These are phyloP conservation scores for Piromyces finnis DNA, from an alignment of 192 early-diverging fungal species.

Conservation along the genomic window DNA sequence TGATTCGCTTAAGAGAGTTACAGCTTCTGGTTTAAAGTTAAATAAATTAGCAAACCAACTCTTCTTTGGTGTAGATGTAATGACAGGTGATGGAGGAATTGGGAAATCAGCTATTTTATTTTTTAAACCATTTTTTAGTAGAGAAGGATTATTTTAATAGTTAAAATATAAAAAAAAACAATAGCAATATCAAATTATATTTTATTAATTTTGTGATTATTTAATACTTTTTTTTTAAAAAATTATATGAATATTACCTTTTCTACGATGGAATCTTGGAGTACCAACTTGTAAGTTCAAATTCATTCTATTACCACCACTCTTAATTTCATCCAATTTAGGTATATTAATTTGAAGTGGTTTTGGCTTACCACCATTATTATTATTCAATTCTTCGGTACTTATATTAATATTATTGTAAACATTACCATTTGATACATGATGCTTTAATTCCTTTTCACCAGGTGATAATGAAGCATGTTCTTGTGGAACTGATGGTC, in stretches of 20 bases:
- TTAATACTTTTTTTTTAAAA: too few species aligned
- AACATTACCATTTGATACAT: not conserved
- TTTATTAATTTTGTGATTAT: too few species aligned
- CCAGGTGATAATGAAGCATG: not conserved
- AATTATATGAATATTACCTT: too few species aligned
- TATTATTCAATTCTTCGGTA: not conserved
- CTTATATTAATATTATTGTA: not conserved
- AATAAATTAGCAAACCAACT: constrained; percentile 22
- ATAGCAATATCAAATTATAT: too few species aligned
- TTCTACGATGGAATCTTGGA: constrained; percentile 18
- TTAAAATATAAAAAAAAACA: too few species aligned
- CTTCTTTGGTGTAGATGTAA: constrained; percentile 17
- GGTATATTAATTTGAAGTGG: not conserved
- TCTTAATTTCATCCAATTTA: not conserved
- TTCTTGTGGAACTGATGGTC: too few species aligned
- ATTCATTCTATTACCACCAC: not conserved
- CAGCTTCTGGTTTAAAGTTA: constrained; percentile 18
- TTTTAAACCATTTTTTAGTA: too few species aligned
- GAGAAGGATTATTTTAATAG: too few species aligned
- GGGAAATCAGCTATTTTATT: not conserved
- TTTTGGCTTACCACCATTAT: not conserved
- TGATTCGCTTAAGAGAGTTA: not conserved
- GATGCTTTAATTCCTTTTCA: not conserved
- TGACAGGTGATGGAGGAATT: constrained; percentile 12
- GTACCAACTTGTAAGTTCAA: constrained; percentile 6